phyloP scores from a whole-genome alignment of 495 filamentous ascomycete genomes.

The Xylaria grammica region DNA sequence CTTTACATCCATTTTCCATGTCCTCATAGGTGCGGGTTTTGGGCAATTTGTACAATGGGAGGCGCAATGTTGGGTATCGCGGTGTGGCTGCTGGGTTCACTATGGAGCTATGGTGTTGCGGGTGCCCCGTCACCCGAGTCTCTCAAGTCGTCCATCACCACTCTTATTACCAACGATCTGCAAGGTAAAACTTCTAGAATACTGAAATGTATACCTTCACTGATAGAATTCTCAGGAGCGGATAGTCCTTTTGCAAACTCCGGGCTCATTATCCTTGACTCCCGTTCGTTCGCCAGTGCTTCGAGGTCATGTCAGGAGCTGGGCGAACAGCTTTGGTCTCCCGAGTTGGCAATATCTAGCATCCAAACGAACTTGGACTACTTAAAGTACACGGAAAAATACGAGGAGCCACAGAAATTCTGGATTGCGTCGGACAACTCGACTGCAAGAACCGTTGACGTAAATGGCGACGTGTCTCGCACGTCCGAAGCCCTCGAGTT shows the following conservation, averaged over 20 bases:
- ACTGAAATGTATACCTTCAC: background rate
- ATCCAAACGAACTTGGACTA: conserved; percentile 50
- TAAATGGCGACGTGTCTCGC: conserved; percentile 29
- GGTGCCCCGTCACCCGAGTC: conserved; percentile 40
- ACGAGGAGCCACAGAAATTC: conserved; percentile 32
- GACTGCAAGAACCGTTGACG: conserved; percentile 31
- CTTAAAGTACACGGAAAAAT: conserved; percentile 36
- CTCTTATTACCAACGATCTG: conserved; percentile 48
- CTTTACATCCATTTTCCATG: too few relatives aligned
- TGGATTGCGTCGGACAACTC: conserved; percentile 42
- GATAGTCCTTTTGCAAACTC: conserved; percentile 44
- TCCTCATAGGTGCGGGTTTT: too few relatives aligned
- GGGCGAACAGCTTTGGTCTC: conserved; percentile 52
- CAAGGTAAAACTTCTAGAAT: conserved; percentile 36
- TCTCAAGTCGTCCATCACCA: conserved; percentile 44
- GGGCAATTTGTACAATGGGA: conserved; percentile 13
- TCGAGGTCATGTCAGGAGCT: conserved; percentile 38
- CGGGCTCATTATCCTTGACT: conserved; percentile 45
- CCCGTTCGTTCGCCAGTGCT: conserved; percentile 34
- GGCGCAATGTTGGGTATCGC: background rate
- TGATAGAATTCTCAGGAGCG: conserved; percentile 35
- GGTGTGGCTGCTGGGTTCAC: background rate
- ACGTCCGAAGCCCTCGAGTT: conserved; percentile 23
- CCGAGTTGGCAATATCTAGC: conserved; percentile 37
- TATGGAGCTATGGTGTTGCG: conserved; percentile 26